Evolutionary conservation across 139 green algal genomes (phyloP), one percentile per base, ranked within the genome.

Genomic region (Medakamo hakoo): DNA sequence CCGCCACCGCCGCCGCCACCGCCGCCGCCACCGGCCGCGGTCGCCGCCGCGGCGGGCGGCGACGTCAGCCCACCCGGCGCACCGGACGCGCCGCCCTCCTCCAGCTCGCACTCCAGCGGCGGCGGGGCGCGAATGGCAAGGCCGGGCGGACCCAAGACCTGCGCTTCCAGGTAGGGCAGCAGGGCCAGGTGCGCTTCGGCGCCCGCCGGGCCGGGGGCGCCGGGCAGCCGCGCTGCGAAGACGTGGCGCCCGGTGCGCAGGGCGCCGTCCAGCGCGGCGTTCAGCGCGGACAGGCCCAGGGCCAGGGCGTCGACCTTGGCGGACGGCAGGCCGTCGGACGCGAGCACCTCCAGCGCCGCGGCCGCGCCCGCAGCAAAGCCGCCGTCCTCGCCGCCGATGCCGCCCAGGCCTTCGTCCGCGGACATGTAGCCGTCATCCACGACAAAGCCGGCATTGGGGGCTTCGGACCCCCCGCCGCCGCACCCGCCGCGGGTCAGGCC

Each of bases 341-440:
- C 48, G 21, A 3, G 25, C 59, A 4, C 24, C 1, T 0, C 27
- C 49, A 25, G 4, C 26, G 55, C 31, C 30, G 56, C 29, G 2
- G 40, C 67, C 49, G 68, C 61, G n/a, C 48, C 40, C n/a, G 29
- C 30, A n/a, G 30, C 22, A n/a, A 90, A 92, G 31, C 76, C 78
- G 59, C 83, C 82, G 24, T 66, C 84, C 19, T 82, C 78, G 3
- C 64, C 75, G 24, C 77, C 73, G 2, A 63, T 59, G 1, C 21
- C 60, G 24, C 27, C 57, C 4, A 2, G 9, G 28, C 24, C 55
- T 24, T 70, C 66, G 40, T 65, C 67, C 20, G 68, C 66, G 27
- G 69, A 68, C 23, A 55, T 16, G 27, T 3, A 58, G 48, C 30
- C 2, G 9, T 14, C 27, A 22, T 57, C 22, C 30, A 30, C 30